Conservation (phyloP, 176 grass and related monocot genomes). For the Aechmea fasciata region DNA sequence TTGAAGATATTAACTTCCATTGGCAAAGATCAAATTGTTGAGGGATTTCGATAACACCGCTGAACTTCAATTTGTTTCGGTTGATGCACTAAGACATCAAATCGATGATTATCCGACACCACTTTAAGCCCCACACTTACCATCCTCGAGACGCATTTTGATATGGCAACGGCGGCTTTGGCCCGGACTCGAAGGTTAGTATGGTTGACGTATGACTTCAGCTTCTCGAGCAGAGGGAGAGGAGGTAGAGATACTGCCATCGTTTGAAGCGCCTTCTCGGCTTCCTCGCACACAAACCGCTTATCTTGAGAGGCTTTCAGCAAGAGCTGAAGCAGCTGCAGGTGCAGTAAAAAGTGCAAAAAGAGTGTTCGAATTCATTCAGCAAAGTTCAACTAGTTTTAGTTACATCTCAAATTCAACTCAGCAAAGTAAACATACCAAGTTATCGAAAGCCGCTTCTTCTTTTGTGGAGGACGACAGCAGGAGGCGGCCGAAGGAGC, state of each 20-base stretch:
- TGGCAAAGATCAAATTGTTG: no score
- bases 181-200: conserved; percentile 82
- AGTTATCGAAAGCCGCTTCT: conserved; percentile 51
- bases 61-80: no score
- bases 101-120: no score
- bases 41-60: no score
- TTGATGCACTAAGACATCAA: no score
- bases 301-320: conserved; percentile 99
- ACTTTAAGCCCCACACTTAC: conserved; percentile 14
- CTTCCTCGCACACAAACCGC: conserved; percentile 88
- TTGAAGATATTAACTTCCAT: no score
- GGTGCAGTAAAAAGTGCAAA: not conserved
- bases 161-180: conserved; percentile 85
- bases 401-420: not conserved
- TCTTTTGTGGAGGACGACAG: conserved; percentile 20
- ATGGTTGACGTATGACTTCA: conserved; percentile 67
- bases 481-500: conserved; percentile 34
- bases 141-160: conserved; percentile 60
- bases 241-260: conserved; percentile 74
- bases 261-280: conserved; percentile 68
- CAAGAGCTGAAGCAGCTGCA: conserved; percentile 78
- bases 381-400: not conserved
- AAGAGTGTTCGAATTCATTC: not conserved
- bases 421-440: conserved; percentile 27
- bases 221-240: conserved; percentile 59